phyloP scores from a whole-genome alignment of 2,329 filamentous ascomycete species.

The Fusarium pininemorale region DNA sequence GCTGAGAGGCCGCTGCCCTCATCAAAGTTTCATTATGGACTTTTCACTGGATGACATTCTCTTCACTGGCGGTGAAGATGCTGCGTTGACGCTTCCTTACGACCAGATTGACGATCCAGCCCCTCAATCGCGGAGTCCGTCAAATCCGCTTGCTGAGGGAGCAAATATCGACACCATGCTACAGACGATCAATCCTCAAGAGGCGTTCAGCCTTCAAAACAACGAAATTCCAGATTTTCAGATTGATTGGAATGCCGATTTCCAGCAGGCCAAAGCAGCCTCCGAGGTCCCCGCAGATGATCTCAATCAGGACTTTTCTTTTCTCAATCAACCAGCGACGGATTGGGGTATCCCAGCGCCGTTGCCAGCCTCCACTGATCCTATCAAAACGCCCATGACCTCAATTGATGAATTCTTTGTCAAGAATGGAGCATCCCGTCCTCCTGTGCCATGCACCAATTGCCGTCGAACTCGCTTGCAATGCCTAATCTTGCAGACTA shows the following conservation, averaged over 20 bases:
- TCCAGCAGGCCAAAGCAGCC: conserved; percentile 24
- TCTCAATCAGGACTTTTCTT: conserved; percentile 27
- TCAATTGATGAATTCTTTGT: conserved; percentile 51
- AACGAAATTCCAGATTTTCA: neutral
- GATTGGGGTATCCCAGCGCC: conserved; percentile 20
- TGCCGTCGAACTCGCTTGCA: conserved; percentile 57
- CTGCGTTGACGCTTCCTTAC: conserved; percentile 27
- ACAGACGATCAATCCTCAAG: conserved; percentile 11
- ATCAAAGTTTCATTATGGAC: conserved; percentile 17
- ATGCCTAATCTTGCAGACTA: conserved; percentile 59
- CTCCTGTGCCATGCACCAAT: conserved; percentile 54
- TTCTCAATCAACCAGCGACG: conserved; percentile 25
- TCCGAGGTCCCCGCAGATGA: neutral
- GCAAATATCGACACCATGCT: neutral
- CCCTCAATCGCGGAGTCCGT: conserved; percentile 22
- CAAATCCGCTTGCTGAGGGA: conserved; percentile 10
- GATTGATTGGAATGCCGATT: conserved; percentile 37
- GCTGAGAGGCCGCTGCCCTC: neutral
- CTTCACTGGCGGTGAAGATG: conserved; percentile 28
- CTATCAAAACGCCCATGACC: conserved; percentile 20
- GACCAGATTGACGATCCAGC: conserved; percentile 18
- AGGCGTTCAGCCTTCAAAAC: neutral
- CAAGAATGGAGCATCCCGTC: conserved; percentile 53
- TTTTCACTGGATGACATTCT: conserved; percentile 38
- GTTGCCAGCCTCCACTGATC: neutral